Evolutionary conservation across 2,329 filamentous ascomycete genomes (phyloP).

Genomic region (Penicillium occitanis): DNA sequence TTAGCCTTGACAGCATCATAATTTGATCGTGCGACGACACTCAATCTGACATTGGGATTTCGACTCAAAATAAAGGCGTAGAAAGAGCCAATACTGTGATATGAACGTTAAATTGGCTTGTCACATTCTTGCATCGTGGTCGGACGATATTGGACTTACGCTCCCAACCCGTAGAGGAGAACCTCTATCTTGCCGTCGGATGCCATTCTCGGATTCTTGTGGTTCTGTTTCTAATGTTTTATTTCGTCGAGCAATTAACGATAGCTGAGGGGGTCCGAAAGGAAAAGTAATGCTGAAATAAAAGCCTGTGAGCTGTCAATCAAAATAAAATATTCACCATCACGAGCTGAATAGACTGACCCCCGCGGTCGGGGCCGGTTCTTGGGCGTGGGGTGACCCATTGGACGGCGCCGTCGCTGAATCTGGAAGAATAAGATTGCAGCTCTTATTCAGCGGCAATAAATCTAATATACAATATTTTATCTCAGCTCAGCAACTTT

Average conservation of each 20-base stretch:
- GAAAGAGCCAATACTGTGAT: constrained; percentile 56
- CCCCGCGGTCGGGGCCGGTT: constrained; percentile 4
- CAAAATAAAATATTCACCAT: not conserved
- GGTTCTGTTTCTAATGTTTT: no score
- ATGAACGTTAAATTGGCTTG: not conserved
- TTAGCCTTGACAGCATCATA: constrained; percentile 45
- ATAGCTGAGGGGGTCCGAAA: no score
- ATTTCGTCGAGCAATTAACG: no score
- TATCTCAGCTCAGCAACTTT: no score
- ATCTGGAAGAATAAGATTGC: no score
- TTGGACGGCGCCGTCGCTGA: not conserved
- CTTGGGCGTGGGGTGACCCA: constrained; percentile 2
- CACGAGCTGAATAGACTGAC: not conserved
- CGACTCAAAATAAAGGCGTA: constrained; percentile 57
- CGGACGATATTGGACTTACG: constrained; percentile 40
- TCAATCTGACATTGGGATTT: constrained; percentile 41
- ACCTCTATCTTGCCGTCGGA: constrained; percentile 38
- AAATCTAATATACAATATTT: no score
- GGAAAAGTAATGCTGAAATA: no score
- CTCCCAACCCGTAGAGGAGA: constrained; percentile 55
- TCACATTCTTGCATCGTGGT: not conserved
- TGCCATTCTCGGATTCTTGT: constrained; percentile 18
- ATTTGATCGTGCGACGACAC: constrained; percentile 49
- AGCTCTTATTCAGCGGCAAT: no score
- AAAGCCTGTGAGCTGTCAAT: not conserved